Evolutionary conservation across 139 green algal genomes (phyloP).

Genomic region (Picochlorum sp.): DNA sequence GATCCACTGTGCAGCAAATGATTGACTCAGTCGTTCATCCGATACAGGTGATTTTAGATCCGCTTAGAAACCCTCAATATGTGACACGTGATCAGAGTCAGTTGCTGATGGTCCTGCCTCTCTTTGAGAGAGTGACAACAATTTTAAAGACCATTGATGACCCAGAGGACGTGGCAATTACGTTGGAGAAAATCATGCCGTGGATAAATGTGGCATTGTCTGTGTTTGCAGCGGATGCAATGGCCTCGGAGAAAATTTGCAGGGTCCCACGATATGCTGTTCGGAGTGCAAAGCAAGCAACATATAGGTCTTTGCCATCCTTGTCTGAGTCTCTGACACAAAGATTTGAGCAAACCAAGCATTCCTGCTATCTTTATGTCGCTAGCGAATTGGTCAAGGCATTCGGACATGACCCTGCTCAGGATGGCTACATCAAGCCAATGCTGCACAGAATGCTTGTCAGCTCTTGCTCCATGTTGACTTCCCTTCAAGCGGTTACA

Average conservation of each 20-base stretch:
- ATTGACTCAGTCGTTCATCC: slow-evolving; percentile 39
- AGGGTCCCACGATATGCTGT: slow-evolving; percentile 50
- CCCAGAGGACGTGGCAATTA: slow-evolving; percentile 28
- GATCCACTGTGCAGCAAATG: slow-evolving; percentile 31
- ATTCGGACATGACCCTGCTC: slow-evolving; percentile 43
- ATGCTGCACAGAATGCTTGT: slow-evolving; percentile 47
- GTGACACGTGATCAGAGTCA: neutral
- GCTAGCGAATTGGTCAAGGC: slow-evolving; percentile 73
- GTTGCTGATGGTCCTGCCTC: slow-evolving; percentile 30
- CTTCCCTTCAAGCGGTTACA: slow-evolving; percentile 28
- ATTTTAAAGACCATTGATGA: slow-evolving; percentile 44
- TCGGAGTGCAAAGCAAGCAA: slow-evolving; percentile 30
- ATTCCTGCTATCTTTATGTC: slow-evolving; percentile 71
- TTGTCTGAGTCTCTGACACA: slow-evolving; percentile 48
- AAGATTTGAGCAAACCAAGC: slow-evolving; percentile 44
- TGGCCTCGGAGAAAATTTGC: slow-evolving; percentile 31
- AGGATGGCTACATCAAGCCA: slow-evolving; percentile 30
- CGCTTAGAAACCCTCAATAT: neutral
- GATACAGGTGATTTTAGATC: slow-evolving; percentile 20
- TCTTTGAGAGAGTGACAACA: slow-evolving; percentile 54
- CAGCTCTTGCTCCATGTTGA: slow-evolving; percentile 32
- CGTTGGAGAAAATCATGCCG: slow-evolving; percentile 38
- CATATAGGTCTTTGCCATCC: slow-evolving; percentile 34
- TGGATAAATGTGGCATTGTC: slow-evolving; percentile 33
- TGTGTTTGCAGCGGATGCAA: slow-evolving; percentile 17